Evolutionary conservation across 148 eudicot genomes (phyloP).

Genomic region (Diospyros lotus): DNA sequence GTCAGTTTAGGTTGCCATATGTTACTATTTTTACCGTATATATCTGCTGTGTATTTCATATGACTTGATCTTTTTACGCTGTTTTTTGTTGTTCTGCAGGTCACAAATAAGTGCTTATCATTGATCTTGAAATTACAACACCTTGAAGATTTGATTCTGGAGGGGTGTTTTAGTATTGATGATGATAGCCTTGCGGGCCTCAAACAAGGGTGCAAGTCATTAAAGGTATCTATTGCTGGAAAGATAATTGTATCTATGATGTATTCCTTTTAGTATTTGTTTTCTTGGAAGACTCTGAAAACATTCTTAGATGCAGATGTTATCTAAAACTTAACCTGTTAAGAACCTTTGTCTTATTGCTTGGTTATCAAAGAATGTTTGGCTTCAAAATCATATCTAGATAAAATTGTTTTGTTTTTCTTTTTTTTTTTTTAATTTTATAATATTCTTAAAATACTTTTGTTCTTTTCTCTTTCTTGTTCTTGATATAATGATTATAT

Average conservation of each 20-base stretch:
- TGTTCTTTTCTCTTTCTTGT: no score
- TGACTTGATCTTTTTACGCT: not conserved
- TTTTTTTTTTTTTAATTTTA: no score
- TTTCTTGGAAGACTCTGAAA: not conserved
- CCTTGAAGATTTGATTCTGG: slow-evolving; percentile 74
- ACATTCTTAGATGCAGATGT: not conserved
- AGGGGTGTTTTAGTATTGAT: slow-evolving; percentile 88
- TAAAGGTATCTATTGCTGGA: slow-evolving; percentile 52
- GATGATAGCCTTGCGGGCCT: slow-evolving; percentile 63
- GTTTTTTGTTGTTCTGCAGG: slow-evolving; percentile 35
- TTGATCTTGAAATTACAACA: slow-evolving; percentile 62
- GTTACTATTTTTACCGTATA: not conserved
- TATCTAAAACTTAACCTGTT: not conserved
- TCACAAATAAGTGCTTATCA: slow-evolving; percentile 70
- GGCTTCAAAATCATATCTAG: no score
- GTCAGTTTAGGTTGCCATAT: not conserved
- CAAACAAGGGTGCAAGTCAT: slow-evolving; percentile 66
- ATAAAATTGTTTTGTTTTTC: no score
- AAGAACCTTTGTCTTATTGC: not conserved
- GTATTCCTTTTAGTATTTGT: not conserved
- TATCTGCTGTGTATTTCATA: not conserved
- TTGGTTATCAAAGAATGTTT: no score
- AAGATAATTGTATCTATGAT: not conserved
- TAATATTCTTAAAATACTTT: no score
- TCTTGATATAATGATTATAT: no score